These are phyloP conservation scores for Ascocoryne sarcoides DNA, from an alignment of 2,329 filamentous ascomycete species.

Conservation along the genomic window DNA sequence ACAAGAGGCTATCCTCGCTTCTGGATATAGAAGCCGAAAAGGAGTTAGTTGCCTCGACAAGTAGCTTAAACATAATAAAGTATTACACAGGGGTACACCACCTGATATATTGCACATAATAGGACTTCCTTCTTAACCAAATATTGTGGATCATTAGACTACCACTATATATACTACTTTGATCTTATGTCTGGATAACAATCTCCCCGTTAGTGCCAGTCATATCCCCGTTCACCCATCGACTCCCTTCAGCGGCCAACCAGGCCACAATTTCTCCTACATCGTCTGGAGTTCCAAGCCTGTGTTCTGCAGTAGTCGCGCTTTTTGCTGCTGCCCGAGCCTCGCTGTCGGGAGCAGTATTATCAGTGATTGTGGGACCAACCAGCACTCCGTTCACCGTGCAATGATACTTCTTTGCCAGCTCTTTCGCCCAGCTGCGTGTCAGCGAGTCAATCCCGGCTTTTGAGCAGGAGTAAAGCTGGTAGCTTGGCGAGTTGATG, in stretches of 20 bases:
- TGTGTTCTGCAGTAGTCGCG: slow-evolving; percentile 8
- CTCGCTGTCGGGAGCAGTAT: slow-evolving; percentile 10
- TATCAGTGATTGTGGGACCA: slow-evolving; percentile 34
- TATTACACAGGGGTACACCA: no score
- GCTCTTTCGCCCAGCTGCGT: slow-evolving; percentile 33
- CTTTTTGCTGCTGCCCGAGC: slow-evolving; percentile 12
- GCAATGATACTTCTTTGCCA: slow-evolving; percentile 36
- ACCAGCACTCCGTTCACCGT: slow-evolving; percentile 39
- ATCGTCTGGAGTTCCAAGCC: slow-evolving; percentile 36
- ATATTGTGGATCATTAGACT: no score
- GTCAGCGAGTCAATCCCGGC: slow-evolving; percentile 42
- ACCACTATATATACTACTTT: no score
- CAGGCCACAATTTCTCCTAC: slow-evolving; percentile 39
- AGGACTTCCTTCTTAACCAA: no score
- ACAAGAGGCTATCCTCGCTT: no score
- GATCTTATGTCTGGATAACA: no score
- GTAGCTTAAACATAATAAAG: no score
- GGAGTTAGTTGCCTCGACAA: no score
- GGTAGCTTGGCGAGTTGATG: slow-evolving; percentile 34
- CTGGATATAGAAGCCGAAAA: no score
- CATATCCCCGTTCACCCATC: slow-evolving; percentile 43
- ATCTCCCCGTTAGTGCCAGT: no score
- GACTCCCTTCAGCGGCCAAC: slow-evolving; percentile 35
- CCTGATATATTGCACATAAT: no score
- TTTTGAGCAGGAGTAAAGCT: slow-evolving; percentile 40